Base-by-base conservation (phyloP, 1,139 yeast species). In the Kodamaea anthophila region DNA sequence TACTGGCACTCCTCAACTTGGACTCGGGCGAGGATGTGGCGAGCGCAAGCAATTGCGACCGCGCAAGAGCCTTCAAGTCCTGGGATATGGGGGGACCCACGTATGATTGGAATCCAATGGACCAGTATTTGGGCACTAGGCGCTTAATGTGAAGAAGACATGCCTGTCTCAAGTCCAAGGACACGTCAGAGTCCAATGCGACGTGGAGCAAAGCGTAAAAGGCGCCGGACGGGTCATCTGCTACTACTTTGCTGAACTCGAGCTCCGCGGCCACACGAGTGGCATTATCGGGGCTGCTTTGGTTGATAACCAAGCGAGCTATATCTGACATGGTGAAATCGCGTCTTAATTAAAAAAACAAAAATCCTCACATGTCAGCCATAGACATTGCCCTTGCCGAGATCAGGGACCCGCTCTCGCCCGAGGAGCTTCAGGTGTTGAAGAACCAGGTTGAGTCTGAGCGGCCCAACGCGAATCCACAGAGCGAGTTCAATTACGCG, bases 401-500 rank as follows among this genome's bases (percentile, higher is more conserved):
- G 41, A 52, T 61, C 29, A 52, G 63, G 37, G 59, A 58, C 26
- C 84, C 96, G 0, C 70, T 91, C 23, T 67, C 88, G 1, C 68
- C 73, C 3, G 83, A 80, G 36, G 94, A 91, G 49, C 65, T 93
- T 28, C 77, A 74, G 11, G 71, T 87, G 4, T 69, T 91, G 23
- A 77, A 74, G 38, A 73, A 79, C 45, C 96, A 88, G 45, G 85
- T 86, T 26, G 74, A 77, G 20, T 65, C 81, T 2, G 98, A 93
- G 52, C 79, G 83, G 23, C 94, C 93, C 7, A 64, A 71, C 29
- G 88, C 86, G 1, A 69, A 87, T 0, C 69, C 85, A 0, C 96
- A 86, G 53, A 81, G 96, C 4, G 73, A 77, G 36, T 93, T 93
- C 67, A 93, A 91, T 55, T 85, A 84, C 47, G 94, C 96, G 1